phyloP scores from a whole-genome alignment of 2,329 filamentous ascomycete species.

The Orbilia blumenaviensis region DNA sequence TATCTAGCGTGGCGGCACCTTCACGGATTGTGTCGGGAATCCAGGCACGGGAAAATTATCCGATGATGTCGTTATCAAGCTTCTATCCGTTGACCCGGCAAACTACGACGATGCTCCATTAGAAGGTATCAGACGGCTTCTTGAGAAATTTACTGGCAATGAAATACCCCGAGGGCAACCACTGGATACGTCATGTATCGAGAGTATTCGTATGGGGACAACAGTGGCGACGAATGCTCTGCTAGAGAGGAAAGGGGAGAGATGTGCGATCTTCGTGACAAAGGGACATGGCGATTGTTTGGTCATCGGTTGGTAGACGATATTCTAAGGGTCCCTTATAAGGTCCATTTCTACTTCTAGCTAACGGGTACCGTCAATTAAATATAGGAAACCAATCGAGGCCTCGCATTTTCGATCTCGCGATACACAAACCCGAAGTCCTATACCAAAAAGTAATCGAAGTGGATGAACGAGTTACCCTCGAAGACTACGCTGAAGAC shows the following conservation, averaged over 20 bases:
- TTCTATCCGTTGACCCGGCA: constrained; percentile 86
- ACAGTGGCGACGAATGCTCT: constrained; percentile 93
- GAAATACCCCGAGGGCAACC: constrained; percentile 82
- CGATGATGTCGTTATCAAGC: constrained; percentile 83
- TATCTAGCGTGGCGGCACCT: constrained; percentile 79
- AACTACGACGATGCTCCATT: constrained; percentile 92
- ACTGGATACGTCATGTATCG: constrained; percentile 80
- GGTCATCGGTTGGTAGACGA: constrained; percentile 70
- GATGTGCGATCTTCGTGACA: constrained; percentile 85
- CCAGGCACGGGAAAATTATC: constrained; percentile 73
- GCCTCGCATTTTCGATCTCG: constrained; percentile 89
- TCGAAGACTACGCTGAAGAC: constrained; percentile 92
- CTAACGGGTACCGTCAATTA: constrained; percentile 2
- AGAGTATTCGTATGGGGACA: constrained; percentile 94
- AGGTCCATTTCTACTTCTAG: neutral
- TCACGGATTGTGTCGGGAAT: constrained; percentile 91
- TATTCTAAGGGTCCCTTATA: neutral
- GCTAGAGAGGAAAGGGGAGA: constrained; percentile 87
- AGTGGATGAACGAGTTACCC: constrained; percentile 86
- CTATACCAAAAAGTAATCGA: constrained; percentile 87
- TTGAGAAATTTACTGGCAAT: constrained; percentile 77
- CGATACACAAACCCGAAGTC: constrained; percentile 85
- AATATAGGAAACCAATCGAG: constrained; percentile 75
- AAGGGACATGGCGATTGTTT: constrained; percentile 88
- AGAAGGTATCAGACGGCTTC: constrained; percentile 86